Conservation (phyloP, 345 rosid genomes). For the Euphorbia lathyris region DNA sequence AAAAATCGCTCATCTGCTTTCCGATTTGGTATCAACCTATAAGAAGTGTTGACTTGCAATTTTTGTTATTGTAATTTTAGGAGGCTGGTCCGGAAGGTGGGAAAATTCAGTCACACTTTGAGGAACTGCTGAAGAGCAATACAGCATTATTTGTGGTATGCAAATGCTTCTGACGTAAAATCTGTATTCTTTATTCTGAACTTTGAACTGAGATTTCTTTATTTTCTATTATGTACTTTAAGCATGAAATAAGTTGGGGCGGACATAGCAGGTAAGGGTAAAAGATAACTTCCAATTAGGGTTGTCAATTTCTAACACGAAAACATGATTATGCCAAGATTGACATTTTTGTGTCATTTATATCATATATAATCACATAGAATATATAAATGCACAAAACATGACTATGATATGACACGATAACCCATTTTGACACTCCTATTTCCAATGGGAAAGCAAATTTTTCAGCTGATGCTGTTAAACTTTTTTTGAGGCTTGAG, state of each 20-base stretch:
- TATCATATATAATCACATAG: no score
- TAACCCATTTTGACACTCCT: no score
- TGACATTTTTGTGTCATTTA: no score
- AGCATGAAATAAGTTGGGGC: neutral
- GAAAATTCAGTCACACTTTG: conserved; percentile 85
- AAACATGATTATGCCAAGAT: no score
- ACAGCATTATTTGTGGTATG: conserved; percentile 84
- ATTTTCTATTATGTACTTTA: neutral
- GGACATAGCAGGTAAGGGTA: neutral
- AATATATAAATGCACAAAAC: no score
- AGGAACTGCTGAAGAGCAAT: conserved; percentile 86
- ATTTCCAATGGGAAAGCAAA: no score
- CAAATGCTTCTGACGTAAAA: conserved; percentile 4
- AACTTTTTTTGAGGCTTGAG: conserved; percentile 1
- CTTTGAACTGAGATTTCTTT: neutral
- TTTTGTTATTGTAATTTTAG: conserved; percentile 34
- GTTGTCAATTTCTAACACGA: no score
- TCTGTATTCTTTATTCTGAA: neutral
- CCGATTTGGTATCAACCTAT: neutral
- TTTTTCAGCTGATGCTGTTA: neutral
- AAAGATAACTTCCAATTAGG: neutral
- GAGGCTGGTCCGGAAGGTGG: conserved; percentile 98
- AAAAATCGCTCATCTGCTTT: neutral
- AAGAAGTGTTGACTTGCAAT: conserved; percentile 10
- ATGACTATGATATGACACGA: no score